These are phyloP conservation scores for Cenchrus americanus DNA, from an alignment of 176 grass and related monocot genomes.

Conservation along the genomic window DNA sequence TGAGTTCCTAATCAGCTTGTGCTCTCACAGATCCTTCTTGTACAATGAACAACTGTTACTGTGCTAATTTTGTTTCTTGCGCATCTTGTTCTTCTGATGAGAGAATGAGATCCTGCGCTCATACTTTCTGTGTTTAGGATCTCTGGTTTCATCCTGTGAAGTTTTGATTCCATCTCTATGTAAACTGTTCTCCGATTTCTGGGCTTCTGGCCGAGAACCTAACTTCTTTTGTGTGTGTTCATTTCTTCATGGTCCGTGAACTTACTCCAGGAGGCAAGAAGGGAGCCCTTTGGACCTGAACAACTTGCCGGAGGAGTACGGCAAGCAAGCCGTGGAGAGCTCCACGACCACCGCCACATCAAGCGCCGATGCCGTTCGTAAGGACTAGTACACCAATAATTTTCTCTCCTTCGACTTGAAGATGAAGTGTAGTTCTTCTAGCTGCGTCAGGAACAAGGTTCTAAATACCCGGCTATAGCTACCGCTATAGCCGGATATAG, in stretches of 20 bases:
- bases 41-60: slow-evolving; percentile 6
- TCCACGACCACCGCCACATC: slow-evolving; percentile 83
- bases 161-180: not conserved
- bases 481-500: too few relatives aligned
- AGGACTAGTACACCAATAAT: not conserved
- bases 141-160: slow-evolving; percentile 8
- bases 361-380: slow-evolving; percentile 59
- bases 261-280: slow-evolving; percentile 75
- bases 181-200: not conserved
- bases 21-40: slow-evolving; percentile 9
- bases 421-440: not conserved
- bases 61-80: slow-evolving; percentile 23
- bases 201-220: not conserved
- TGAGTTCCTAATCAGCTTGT: slow-evolving; percentile 10
- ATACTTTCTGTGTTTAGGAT: slow-evolving; percentile 23
- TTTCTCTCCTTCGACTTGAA: slow-evolving; percentile 18
- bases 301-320: slow-evolving; percentile 93
- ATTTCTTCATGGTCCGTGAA: slow-evolving; percentile 1
- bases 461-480: too few relatives aligned
- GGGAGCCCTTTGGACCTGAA: slow-evolving; percentile 85
- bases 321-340: slow-evolving; percentile 88
- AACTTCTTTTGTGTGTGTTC: not conserved
- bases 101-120: slow-evolving; percentile 24
- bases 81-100: not conserved
- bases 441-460: not conserved